Evolutionary conservation across 2,329 filamentous ascomycete species (phyloP).

Genomic region (Colletotrichum kahawae): DNA sequence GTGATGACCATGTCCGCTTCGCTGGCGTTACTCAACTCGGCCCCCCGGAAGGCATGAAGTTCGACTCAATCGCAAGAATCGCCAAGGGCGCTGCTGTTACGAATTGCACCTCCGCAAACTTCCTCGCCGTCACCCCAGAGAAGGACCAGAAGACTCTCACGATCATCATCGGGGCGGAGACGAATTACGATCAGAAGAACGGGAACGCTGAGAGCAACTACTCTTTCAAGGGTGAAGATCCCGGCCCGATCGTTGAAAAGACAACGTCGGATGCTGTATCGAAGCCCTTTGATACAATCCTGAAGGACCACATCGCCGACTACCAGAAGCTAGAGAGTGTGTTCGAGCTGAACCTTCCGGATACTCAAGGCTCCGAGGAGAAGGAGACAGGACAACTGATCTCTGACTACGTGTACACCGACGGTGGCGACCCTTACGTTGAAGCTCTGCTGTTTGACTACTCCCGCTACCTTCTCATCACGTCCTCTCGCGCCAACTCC

Average conservation of each 20-base stretch:
- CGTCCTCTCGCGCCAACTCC: slow-evolving; percentile 53
- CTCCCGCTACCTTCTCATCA: slow-evolving; percentile 58
- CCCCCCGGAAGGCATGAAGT: slow-evolving; percentile 48
- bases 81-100: slow-evolving; percentile 21
- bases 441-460: slow-evolving; percentile 59
- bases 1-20: slow-evolving; percentile 32
- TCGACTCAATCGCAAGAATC: slow-evolving; percentile 39
- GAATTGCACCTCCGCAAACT: slow-evolving; percentile 20
- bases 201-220: slow-evolving; percentile 48
- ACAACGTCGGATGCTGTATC: slow-evolving; percentile 35
- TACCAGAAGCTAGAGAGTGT: slow-evolving; percentile 40
- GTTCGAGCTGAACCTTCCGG: slow-evolving; percentile 51
- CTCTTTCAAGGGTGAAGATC: slow-evolving; percentile 54
- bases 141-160: slow-evolving; percentile 30
- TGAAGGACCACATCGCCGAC: slow-evolving; percentile 42
- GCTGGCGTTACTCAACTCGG: slow-evolving; percentile 42
- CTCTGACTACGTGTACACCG: slow-evolving; percentile 31
- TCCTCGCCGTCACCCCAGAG: slow-evolving; percentile 32
- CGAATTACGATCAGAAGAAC: slow-evolving; percentile 55
- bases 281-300: slow-evolving; percentile 36
- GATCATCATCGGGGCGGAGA: slow-evolving; percentile 49
- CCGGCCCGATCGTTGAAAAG: slow-evolving; percentile 39
- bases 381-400: slow-evolving; percentile 46
- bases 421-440: slow-evolving; percentile 53
- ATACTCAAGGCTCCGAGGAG: slow-evolving; percentile 42